These are phyloP conservation scores for Vigna reflexopilosa DNA, from an alignment of 306 rosid species.

Conservation along the genomic window DNA sequence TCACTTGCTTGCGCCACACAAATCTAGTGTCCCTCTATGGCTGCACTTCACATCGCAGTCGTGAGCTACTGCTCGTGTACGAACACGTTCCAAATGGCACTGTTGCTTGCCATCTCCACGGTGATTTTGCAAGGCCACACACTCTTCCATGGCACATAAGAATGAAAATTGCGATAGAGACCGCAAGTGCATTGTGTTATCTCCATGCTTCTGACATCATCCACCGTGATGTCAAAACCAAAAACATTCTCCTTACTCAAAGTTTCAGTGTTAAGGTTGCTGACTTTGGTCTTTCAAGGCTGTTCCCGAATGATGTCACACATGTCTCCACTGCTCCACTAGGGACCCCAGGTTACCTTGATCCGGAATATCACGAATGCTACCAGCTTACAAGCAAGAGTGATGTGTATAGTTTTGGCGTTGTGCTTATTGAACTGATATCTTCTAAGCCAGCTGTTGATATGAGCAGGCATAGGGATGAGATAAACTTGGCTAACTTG, in stretches of 20 bases:
- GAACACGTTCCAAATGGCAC: constrained; percentile 55
- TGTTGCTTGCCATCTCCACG: constrained; percentile 74
- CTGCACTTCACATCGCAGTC: constrained; percentile 62
- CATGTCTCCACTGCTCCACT: constrained; percentile 82
- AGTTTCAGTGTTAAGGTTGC: constrained; percentile 68
- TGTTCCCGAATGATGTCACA: constrained; percentile 61
- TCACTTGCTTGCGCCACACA: constrained; percentile 59
- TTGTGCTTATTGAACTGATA: constrained; percentile 66
- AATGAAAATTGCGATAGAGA: constrained; percentile 70
- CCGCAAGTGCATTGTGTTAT: constrained; percentile 61
- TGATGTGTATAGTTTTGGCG: constrained; percentile 79
- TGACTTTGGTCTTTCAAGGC: constrained; percentile 75
- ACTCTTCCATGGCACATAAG: constrained; percentile 60
- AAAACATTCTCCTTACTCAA: constrained; percentile 58
- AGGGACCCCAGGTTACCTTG: constrained; percentile 79
- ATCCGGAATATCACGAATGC: constrained; percentile 72
- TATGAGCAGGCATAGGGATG: constrained; percentile 56
- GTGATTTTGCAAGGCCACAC: constrained; percentile 31
- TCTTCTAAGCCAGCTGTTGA: constrained; percentile 74
- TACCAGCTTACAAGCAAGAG: constrained; percentile 75
- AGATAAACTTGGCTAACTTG: constrained; percentile 66
- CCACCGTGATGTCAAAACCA: constrained; percentile 62
- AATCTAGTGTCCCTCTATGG: constrained; percentile 74
- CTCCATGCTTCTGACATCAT: constrained; percentile 75
- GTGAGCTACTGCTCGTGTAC: constrained; percentile 71